Evolutionary conservation across 1,284 basidiomycete species (phyloP).

Genomic region (Leccinum pachyderme): DNA sequence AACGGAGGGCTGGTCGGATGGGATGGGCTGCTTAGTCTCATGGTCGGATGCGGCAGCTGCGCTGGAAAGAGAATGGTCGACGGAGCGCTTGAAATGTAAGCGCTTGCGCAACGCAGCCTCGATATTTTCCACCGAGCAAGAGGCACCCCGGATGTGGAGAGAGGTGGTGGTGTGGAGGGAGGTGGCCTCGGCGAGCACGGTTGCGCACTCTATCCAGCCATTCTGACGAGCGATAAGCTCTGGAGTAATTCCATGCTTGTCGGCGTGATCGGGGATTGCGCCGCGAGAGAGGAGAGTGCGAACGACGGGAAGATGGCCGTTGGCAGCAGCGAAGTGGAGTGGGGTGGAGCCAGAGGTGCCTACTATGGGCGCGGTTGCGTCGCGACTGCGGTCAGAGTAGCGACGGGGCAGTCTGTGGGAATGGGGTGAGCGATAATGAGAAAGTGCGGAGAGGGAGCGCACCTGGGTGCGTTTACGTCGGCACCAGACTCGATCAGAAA

Average conservation of each 20-base stretch:
- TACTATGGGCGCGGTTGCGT: constrained; percentile 64
- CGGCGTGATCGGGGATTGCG: constrained; percentile 72
- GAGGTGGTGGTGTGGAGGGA: constrained; percentile 14
- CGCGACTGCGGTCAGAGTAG: constrained; percentile 72
- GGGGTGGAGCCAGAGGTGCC: constrained; percentile 85
- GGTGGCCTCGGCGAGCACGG: constrained; percentile 40
- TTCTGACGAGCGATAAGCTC: constrained; percentile 68
- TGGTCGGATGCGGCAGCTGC: constrained; percentile 24
- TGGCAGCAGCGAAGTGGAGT: constrained; percentile 92
- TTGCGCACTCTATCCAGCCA: constrained; percentile 64
- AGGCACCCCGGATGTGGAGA: constrained; percentile 19
- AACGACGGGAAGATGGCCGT: constrained; percentile 78
- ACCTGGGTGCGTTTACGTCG: constrained; percentile 90
- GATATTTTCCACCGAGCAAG: constrained; percentile 30
- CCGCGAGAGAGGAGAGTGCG: constrained; percentile 77
- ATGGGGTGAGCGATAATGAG: constrained; percentile 6
- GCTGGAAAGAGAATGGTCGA: constrained; percentile 41
- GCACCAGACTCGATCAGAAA: constrained; percentile 88
- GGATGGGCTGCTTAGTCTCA: constrained; percentile 16
- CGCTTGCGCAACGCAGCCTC: constrained; percentile 37
- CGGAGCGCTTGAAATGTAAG: constrained; percentile 45
- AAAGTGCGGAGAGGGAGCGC: constrained; percentile 15
- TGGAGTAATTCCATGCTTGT: constrained; percentile 87
- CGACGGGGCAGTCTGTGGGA: constrained; percentile 66
- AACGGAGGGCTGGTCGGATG: constrained; percentile 16